Evolutionary conservation across 352 stramenopile genomes (phyloP), one percentile per base, ranked within the genome.

Genomic region (Phytophthora rubi): DNA sequence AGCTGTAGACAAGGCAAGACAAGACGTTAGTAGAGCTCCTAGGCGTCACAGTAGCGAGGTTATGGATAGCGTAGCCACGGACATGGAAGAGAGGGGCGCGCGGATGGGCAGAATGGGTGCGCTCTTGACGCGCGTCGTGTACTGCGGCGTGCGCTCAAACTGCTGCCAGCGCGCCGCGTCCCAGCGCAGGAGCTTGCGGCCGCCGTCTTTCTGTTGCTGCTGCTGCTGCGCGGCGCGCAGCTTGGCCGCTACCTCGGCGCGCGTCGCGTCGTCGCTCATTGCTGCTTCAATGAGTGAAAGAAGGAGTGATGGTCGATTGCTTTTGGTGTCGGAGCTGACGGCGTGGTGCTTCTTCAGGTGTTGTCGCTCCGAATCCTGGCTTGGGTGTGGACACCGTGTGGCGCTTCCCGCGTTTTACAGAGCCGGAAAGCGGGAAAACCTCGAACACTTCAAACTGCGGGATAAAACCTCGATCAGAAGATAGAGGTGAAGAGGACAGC

Each of bases 91-190:
- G 6, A 96, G 75, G 56, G 89, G 89, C 42, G 82, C 75, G 49
- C 87, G 89, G n/a, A 96, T 83, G n/a, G 89, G 89, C 47, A 95
- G 70, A 32, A 96, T 76, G 64, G 77, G 81, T 26, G 77, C 82
- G 33, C 68, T 83, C 48, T 84, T 70, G 48, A 93, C 61, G 42
- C 81, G 56, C 30, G 76, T 83, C 61, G 75, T 75, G 70, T 82
- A 81, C 71, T 80, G 71, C 21, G 87, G 88, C 65, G 67, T 82
- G 45, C 71, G 67, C 70, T 94, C 84, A 32, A 86, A 94, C 52
- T 75, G 70, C 55, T 78, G 69, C 89, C 89, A 96, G 62, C 89
- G 78, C 35, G 81, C 59, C 0, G 80, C 47, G 57, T 83, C 73
- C 83, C 79, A 91, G 64, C 86, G 85, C 54, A 96, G 80, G 59